Base-by-base conservation (phyloP, 2,329 filamentous ascomycete species). In the Chrysoporthe puriensis region DNA sequence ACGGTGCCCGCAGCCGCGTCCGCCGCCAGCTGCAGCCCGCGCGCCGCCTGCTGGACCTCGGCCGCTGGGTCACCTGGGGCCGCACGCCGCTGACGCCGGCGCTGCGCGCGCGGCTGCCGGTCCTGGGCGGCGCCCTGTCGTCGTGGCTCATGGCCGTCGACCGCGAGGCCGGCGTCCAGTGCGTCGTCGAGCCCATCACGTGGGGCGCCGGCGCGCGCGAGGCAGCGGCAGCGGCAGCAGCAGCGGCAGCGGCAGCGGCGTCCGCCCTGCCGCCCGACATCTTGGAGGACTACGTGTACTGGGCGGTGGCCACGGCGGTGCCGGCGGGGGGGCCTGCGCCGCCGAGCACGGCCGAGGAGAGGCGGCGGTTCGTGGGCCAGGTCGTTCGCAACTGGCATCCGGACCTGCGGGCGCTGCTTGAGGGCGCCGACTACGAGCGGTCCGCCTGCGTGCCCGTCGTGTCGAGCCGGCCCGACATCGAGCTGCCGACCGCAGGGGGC, bases 51-150 rank as follows among this genome's bases (percentile, higher is more conserved):
- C 61, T 82, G 4, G 80, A 83, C 68, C 79, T 79, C 0, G 73
- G 76, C 9, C 75, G 75, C 18, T 72, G 78, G 13, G 76, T 76
- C 36, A 74, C 82, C 13, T 83, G 79, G 63, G 80, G 80, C 26
- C 81, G 80, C 69, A 81, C 79, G 1, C 72, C 73, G 2, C 48
- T 80, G 34, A 77, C 73, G 2, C 54, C 65, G 2, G 74, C 76
- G 44, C 66, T 77, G 13, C 32, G 66, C 4, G 58, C 62, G 14
- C 60, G 64, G 0, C 71, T 76, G 34, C 68, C 69, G 3, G 26
- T 26, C 26, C 26, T 26, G 1, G 32, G 70, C 0, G 21, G 67
- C 1, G 63, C 70, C 9, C 70, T 70, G 13, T 66, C 69, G 8
- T 71, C 69, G 11, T 64, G 63, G 48, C 70, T 74, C 3, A 36